Base-by-base conservation (phyloP, 192 early-diverging fungal species). In the Gonapodya prolifera region DNA sequence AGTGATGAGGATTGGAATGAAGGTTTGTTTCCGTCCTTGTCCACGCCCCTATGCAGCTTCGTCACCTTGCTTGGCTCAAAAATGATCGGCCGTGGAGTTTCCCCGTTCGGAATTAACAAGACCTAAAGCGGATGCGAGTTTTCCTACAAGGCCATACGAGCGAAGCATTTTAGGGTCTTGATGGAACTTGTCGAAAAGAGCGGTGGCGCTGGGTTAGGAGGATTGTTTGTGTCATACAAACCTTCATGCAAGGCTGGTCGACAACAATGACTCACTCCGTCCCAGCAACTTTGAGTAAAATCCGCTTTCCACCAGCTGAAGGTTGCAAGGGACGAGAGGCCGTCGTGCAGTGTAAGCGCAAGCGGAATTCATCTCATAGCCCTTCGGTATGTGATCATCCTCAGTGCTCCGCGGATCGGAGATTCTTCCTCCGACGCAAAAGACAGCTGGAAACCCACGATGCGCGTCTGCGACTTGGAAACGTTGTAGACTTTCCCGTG, bases 401-500 rank as follows among this genome's bases (percentile, higher is more conserved):
- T n/a, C n/a, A n/a, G n/a, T n/a, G n/a, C n/a, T n/a, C n/a, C n/a
- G n/a, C n/a, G n/a, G n/a, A n/a, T n/a, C n/a, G n/a, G n/a, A n/a
- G n/a, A n/a, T n/a, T n/a, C n/a, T n/a, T n/a, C n/a, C n/a, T n/a
- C n/a, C n/a, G n/a, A n/a, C n/a, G n/a, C n/a, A n/a, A n/a, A n/a
- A n/a, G n/a, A n/a, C n/a, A n/a, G n/a, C n/a, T n/a, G n/a, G n/a
- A n/a, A n/a, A n/a, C 45, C 85, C 85, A 8, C 84, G 85, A 70
- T 86, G 85, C 32, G 79, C 73, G 2, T 76, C 79, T 34, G 84
- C 33, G 80, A 86, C 77, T 82, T 82, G 30, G 85, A 85, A 8
- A 86, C 81, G 77, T 86, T 84, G 33, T 85, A 86, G 1, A 86
- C 83, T 81, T 84, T 85, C 78, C 85, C 84, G 75, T 83, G 82